Evolutionary conservation across 176 grass and related monocot species (phyloP).

Genomic region (sorghum (Sorghum bicolor)): Sorghum_bicolor_NCBIv3 NC_012872.2:57236501-57237000

Average conservation of each 20-base stretch:
- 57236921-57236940: constrained; percentile 37
- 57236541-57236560: not conserved
- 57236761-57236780: constrained; percentile 61
- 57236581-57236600: constrained; percentile 8
- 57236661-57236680: constrained; percentile 63
- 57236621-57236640: constrained; percentile 46
- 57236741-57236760: constrained; percentile 96
- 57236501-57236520: constrained; percentile 23
- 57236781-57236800: constrained; percentile 75
- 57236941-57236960: constrained; percentile 54
- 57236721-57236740: constrained; percentile 94
- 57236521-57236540: constrained; percentile 13
- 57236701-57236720: constrained; percentile 92
- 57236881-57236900: constrained; percentile 92
- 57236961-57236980: constrained; percentile 72
- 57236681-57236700: constrained; percentile 61
- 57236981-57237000: constrained; percentile 79
- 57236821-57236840: constrained; percentile 85
- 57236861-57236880: constrained; percentile 66
- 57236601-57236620: constrained; percentile 27
- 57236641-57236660: constrained; percentile 78
- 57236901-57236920: constrained; percentile 68
- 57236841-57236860: constrained; percentile 59
- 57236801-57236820: constrained; percentile 87
- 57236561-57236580: not conserved